Evolutionary conservation across 306 rosid species (phyloP).

Genomic region (Cyclanthera cordifolia): DNA sequence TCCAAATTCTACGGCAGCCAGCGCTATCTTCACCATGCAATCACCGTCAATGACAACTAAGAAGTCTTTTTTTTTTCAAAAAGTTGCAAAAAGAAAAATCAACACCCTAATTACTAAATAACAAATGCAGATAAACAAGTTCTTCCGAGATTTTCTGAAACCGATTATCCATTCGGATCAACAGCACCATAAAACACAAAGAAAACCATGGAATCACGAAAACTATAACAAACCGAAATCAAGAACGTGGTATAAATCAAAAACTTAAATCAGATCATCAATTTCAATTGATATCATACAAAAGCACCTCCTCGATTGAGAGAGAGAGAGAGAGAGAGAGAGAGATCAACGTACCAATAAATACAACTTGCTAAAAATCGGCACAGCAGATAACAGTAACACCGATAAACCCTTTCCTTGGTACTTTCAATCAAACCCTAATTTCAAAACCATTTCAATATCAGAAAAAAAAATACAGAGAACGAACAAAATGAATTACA

Average conservation of each 20-base stretch:
- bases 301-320: too few species aligned
- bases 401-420: neutral
- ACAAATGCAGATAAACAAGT: neutral
- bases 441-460: neutral
- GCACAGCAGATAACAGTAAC: neutral
- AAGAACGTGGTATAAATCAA: too few species aligned
- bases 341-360: constrained; percentile 6
- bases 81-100: neutral
- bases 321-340: too few species aligned
- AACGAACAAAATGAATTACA: neutral
- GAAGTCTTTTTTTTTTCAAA: too few species aligned
- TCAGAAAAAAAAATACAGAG: neutral
- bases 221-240: too few species aligned
- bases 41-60: neutral
- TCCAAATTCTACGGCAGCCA: neutral
- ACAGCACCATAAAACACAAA: too few species aligned
- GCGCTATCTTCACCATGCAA: neutral
- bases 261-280: too few species aligned
- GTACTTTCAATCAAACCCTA: neutral
- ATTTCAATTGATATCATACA: too few species aligned
- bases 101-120: neutral
- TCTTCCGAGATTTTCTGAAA: neutral
- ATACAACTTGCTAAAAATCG: neutral
- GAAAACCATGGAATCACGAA: too few species aligned
- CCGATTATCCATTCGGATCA: neutral